phyloP scores from a whole-genome alignment of 2,329 filamentous ascomycete species.

The Pezicula rhizophila region DNA sequence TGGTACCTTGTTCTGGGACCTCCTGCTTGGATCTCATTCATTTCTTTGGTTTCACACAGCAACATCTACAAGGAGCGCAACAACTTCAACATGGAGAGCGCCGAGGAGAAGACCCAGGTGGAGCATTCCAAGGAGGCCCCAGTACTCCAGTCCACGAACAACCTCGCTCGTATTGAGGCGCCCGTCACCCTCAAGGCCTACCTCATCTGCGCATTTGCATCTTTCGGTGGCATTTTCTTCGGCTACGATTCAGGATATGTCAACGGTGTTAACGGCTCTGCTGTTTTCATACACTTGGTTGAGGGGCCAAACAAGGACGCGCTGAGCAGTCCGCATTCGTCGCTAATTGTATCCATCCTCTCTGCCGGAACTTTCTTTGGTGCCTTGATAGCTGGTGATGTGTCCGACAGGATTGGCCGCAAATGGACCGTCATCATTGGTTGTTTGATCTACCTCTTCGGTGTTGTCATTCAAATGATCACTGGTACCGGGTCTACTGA shows the following conservation, averaged over 20 bases:
- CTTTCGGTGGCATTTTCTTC: conserved; percentile 50
- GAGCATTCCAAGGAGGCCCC: background rate
- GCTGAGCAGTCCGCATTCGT: conserved; percentile 68
- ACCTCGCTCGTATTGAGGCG: conserved; percentile 57
- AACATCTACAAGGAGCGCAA: no score
- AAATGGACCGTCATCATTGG: conserved; percentile 65
- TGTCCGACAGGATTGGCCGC: conserved; percentile 68
- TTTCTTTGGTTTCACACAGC: no score
- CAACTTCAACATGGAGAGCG: background rate
- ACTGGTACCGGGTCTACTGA: conserved; percentile 29
- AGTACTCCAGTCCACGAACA: conserved; percentile 26
- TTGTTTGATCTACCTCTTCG: conserved; percentile 64
- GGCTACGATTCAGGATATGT: conserved; percentile 75
- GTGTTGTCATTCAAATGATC: conserved; percentile 58
- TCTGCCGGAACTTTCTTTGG: conserved; percentile 75
- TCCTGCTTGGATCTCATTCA: no score
- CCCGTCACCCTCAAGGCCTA: conserved; percentile 65
- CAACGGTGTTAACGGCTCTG: conserved; percentile 53
- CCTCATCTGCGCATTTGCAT: conserved; percentile 62
- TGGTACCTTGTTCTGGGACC: no score
- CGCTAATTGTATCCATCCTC: conserved; percentile 46
- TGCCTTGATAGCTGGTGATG: conserved; percentile 63
- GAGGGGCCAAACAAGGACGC: conserved; percentile 38
- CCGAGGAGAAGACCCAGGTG: background rate
- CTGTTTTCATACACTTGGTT: conserved; percentile 27